phyloP scores from a whole-genome alignment of 164 flowering plant genomes.

The Chloranthus sessilifolius region DNA sequence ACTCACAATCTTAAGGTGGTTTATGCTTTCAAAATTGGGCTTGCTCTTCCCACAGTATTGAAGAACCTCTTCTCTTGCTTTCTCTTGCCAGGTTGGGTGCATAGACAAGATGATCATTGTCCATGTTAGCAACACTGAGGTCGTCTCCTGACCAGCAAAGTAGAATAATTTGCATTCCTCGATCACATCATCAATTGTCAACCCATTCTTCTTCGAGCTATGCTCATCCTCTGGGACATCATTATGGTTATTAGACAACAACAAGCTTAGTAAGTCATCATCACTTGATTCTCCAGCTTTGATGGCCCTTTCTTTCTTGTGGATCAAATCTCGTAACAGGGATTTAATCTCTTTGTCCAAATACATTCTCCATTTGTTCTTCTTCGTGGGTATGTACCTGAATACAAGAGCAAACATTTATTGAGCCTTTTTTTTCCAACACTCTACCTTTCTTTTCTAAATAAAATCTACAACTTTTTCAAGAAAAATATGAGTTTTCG shows the following conservation, averaged over 20 bases:
- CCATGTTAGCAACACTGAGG: constrained; percentile 8
- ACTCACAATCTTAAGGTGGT: constrained; percentile 10
- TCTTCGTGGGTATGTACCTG: constrained; percentile 11
- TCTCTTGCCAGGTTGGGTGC: constrained; percentile 9
- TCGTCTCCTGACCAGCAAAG: constrained; percentile 13
- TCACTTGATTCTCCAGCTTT: constrained; percentile 1
- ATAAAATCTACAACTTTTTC: neutral
- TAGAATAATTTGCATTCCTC: constrained; percentile 11
- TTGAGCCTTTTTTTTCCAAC: neutral
- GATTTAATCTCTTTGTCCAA: constrained; percentile 7
- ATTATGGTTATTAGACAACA: constrained; percentile 4
- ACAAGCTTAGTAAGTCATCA: constrained; percentile 6
- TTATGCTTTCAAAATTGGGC: constrained; percentile 1
- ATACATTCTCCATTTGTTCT: constrained; percentile 5
- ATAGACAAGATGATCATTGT: constrained; percentile 6
- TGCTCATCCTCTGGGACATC: neutral
- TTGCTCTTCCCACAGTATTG: neutral
- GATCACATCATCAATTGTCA: constrained; percentile 7
- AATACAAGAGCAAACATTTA: neutral
- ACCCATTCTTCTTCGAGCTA: neutral
- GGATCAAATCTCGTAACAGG: neutral
- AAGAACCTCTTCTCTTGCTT: constrained; percentile 9
- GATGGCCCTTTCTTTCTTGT: constrained; percentile 8
- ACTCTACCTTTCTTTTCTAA: neutral
- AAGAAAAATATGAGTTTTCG: neutral